phyloP scores from a whole-genome alignment of 768 basidiomycete genomes.

The Amanita thiersii region DNA sequence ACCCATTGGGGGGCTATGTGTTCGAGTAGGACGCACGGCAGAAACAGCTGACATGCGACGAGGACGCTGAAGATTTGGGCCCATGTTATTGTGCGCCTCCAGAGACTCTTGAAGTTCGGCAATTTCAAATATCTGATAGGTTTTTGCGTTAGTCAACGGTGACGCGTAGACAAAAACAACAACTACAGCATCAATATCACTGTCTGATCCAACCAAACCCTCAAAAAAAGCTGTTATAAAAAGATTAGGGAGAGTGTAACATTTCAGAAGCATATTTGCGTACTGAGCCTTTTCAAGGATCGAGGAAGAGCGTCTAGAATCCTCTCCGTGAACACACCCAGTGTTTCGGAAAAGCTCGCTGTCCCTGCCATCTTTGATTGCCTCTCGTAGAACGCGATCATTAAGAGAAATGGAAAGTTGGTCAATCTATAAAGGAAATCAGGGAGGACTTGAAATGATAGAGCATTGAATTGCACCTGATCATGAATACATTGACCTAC shows the following conservation, averaged over 20 bases:
- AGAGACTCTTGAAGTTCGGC: conserved; percentile 31
- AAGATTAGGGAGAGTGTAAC: conserved; percentile 1
- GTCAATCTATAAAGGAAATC: conserved; percentile 45
- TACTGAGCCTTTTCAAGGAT: conserved; percentile 66
- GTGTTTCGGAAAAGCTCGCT: conserved; percentile 63
- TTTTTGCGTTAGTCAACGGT: no score
- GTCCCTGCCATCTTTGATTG: conserved; percentile 66
- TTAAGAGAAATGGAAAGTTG: conserved; percentile 75
- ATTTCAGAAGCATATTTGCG: conserved; percentile 18
- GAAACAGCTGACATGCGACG: conserved; percentile 16
- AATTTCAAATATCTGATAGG: conserved; percentile 79
- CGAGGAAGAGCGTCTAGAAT: conserved; percentile 71
- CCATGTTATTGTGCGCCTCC: conserved; percentile 1
- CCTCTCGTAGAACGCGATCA: conserved; percentile 81
- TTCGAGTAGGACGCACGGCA: conserved; percentile 10
- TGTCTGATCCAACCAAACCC: conserved; percentile 60
- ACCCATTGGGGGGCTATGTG: neutral
- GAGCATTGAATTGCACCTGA: conserved; percentile 39
- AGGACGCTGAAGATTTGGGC: conserved; percentile 7
- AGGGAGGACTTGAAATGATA: conserved; percentile 1
- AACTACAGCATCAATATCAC: conserved; percentile 69
- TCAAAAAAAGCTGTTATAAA: conserved; percentile 61
- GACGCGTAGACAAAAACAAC: neutral
- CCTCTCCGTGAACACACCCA: conserved; percentile 58
- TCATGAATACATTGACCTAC: conserved; percentile 83